Evolutionary conservation across 2,329 filamentous ascomycete genomes (phyloP), one percentile per base, ranked within the genome.

Genomic region (Cadophora malorum): DNA sequence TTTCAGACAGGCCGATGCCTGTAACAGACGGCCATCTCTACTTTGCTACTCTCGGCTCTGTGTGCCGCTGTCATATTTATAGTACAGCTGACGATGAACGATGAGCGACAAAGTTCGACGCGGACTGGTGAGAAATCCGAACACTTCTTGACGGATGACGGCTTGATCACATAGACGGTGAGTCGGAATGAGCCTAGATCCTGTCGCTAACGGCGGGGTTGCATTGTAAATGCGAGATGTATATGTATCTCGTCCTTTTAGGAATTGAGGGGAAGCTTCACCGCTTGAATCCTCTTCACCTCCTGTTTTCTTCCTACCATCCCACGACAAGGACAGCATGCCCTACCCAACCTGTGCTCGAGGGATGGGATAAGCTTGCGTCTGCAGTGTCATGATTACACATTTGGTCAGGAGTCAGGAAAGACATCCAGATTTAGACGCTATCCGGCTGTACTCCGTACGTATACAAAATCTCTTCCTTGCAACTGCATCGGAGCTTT

Each of bases 141-240:
- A 21, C 5, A 49, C 6, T 6, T 49, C n/a, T 49, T 21, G 3
- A 49, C 19, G 45, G 5, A 49, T 49, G 35, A 25, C 6, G n/a
- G 19, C 33, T 14, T 38, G n/a, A 41, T 45, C 33, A 59, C 21
- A 59, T 45, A 45, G 56, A 59, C 56, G 56, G 33, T 59, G 56
- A 59, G 56, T 59, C 21, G 25, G n/a, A 23, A 23, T 5, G 55
- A 23, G 55, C 19, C 21, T 55, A 33, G 52, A 55, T 55, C 16
- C 25, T 55, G 25, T 55, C 52, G 52, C 52, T 55, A 55, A 55
- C 14, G 52, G 52, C 52, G 52, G 52, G 5, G 12, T 33, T 55
- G 16, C 28, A 12, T 4, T 53, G 25, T 5, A 53, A 31, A 31
- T 33, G 28, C 45, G 25, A 55, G 25, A 33, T 55, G 25, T 16